Conservation (phyloP, 2,329 filamentous ascomycete genomes). For the Pyrenochaeta sp. region DNA sequence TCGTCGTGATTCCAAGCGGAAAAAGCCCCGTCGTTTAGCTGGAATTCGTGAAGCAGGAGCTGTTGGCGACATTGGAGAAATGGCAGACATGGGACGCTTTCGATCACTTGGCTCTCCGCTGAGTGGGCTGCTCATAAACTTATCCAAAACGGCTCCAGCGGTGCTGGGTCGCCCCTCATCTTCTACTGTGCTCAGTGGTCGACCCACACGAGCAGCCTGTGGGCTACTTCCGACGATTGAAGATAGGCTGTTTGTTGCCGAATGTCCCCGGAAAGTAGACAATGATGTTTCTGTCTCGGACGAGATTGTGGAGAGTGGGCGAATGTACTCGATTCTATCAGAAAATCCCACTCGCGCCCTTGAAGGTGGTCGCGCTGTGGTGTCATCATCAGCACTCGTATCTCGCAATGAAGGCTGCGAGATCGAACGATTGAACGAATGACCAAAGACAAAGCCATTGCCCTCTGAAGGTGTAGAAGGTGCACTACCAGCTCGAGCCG, state of each 20-base stretch:
- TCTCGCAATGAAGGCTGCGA: slow-evolving; percentile 50
- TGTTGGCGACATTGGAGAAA: slow-evolving; percentile 29
- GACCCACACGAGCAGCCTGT: slow-evolving; percentile 51
- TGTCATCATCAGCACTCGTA: slow-evolving; percentile 30
- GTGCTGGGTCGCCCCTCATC: slow-evolving; percentile 67
- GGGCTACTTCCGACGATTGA: slow-evolving; percentile 72
- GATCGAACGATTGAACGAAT: slow-evolving; percentile 45
- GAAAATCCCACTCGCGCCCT: slow-evolving; percentile 81
- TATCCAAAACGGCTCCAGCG: slow-evolving; percentile 72
- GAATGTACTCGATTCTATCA: slow-evolving; percentile 82
- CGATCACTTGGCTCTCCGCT: slow-evolving; percentile 33
- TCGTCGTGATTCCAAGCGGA: slow-evolving; percentile 60
- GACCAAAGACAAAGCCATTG: slow-evolving; percentile 45
- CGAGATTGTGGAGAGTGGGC: slow-evolving; percentile 83
- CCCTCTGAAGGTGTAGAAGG: slow-evolving; percentile 66
- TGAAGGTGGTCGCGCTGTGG: slow-evolving; percentile 50
- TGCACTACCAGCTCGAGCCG: slow-evolving; percentile 67
- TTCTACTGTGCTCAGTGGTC: slow-evolving; percentile 51
- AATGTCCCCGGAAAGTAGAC: slow-evolving; percentile 73
- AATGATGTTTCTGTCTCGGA: slow-evolving; percentile 82
- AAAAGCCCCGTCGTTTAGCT: slow-evolving; percentile 47
- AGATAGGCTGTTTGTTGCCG: slow-evolving; percentile 79
- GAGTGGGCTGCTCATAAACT: slow-evolving; percentile 32
- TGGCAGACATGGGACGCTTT: slow-evolving; percentile 48
- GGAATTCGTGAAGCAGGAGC: slow-evolving; percentile 17